A percentile compares a stretch with the other conserved stretches of the same genome.
phyloP scores from a whole-genome alignment of 1,284 basidiomycete genomes.

The Apiotrichum domesticum region DNA sequence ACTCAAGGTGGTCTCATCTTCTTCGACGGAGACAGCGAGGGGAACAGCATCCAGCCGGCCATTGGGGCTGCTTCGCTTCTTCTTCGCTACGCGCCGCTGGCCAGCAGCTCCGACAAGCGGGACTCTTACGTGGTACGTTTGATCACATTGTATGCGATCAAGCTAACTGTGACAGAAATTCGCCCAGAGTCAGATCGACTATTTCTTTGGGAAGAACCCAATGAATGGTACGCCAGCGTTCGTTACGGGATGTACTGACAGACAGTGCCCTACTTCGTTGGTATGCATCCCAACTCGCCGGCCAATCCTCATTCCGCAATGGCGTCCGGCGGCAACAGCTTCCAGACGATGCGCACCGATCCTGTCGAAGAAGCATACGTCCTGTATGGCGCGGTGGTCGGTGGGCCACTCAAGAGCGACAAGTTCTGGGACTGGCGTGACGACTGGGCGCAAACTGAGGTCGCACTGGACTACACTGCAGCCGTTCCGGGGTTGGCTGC shows the following conservation, averaged over 20 bases:
- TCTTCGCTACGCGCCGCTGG: constrained; percentile 66
- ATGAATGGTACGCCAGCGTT: constrained; percentile 58
- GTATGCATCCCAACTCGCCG: constrained; percentile 81
- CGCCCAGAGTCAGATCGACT: constrained; percentile 59
- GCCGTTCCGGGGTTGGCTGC: constrained; percentile 76
- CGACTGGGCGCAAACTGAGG: constrained; percentile 43
- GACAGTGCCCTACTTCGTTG: constrained; percentile 54
- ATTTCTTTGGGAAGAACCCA: constrained; percentile 76
- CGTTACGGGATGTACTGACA: background rate
- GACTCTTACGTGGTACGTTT: constrained; percentile 54
- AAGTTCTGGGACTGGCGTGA: constrained; percentile 75
- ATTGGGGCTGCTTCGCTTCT: constrained; percentile 78
- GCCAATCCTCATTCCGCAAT: constrained; percentile 80
- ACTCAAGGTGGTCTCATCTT: constrained; percentile 71
- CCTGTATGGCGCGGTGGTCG: constrained; percentile 79
- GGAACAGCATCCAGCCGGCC: constrained; percentile 74
- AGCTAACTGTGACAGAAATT: background rate
- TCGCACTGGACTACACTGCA: constrained; percentile 62
- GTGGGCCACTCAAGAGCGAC: constrained; percentile 73
- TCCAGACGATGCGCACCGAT: constrained; percentile 61
- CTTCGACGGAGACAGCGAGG: constrained; percentile 71
- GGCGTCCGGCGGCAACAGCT: constrained; percentile 67
- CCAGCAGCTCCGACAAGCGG: constrained; percentile 58
- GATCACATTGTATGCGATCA: constrained; percentile 35
- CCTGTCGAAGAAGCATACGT: constrained; percentile 66